Percentiles rank a stretch among this genome's conserved stretches.
Evolutionary conservation across 2,329 filamentous ascomycete species (phyloP).

Genomic region (Aspergillaceae sp.): DNA sequence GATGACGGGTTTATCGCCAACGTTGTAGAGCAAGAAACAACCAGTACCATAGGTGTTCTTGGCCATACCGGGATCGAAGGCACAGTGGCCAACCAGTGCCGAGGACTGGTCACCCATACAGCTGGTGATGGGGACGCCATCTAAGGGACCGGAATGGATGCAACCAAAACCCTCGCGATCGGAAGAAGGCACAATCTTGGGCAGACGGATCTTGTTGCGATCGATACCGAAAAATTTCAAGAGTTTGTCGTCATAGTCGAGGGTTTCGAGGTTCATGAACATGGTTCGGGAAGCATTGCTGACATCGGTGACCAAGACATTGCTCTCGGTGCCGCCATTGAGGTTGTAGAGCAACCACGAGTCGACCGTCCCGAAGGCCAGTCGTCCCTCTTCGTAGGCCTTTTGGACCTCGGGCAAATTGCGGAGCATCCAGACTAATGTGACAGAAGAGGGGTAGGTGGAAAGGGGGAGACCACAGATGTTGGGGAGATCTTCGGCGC

Average conservation of each 20-base stretch:
- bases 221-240: constrained; percentile 74
- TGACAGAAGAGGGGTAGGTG: constrained; percentile 80
- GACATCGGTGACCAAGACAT: constrained; percentile 72
- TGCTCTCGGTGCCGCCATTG: constrained; percentile 58
- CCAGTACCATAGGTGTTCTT: constrained; percentile 92
- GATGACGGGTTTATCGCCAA: constrained; percentile 75
- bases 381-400: constrained; percentile 65
- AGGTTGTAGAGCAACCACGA: constrained; percentile 80
- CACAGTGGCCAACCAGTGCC: constrained; percentile 76
- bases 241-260: constrained; percentile 69
- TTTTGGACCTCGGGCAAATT: constrained; percentile 61
- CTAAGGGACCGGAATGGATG: constrained; percentile 56
- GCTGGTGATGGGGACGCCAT: constrained; percentile 67
- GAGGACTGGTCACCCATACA: constrained; percentile 82
- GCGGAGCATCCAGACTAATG: constrained; percentile 71
- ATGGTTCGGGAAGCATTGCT: constrained; percentile 86
- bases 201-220: constrained; percentile 60
- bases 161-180: constrained; percentile 63
- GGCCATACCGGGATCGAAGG: constrained; percentile 70
- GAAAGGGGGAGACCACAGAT: constrained; percentile 76
- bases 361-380: constrained; percentile 82
- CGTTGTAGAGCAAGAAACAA: constrained; percentile 83
- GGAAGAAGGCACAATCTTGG: constrained; percentile 76
- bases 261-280: constrained; percentile 82
- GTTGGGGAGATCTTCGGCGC: constrained; percentile 59